Percentiles rank a stretch among this genome's conserved stretches.
phyloP scores from a whole-genome alignment of 306 rosid species.

The Quercus rubra region DNA sequence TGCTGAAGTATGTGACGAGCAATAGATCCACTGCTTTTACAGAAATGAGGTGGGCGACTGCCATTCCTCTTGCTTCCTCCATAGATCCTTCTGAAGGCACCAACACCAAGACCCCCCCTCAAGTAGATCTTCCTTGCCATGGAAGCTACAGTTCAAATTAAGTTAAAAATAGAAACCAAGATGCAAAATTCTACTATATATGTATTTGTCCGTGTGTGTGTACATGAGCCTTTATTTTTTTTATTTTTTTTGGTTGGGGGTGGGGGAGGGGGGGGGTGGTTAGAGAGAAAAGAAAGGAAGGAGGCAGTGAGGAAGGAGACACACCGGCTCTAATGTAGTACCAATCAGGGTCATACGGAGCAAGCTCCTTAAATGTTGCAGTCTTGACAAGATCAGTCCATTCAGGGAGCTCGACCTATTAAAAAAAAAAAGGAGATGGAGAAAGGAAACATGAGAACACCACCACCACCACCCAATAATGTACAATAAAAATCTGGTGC shows the following conservation, averaged over 20 bases:
- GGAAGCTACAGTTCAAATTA: constrained; percentile 44
- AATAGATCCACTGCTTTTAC: constrained; percentile 68
- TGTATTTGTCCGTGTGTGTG: too few species aligned
- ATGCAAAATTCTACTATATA: too few species aligned
- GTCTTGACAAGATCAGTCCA: constrained; percentile 78
- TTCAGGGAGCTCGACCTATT: constrained; percentile 74
- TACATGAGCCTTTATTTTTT: neutral
- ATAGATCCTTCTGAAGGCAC: constrained; percentile 64
- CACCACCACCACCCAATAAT: too few species aligned
- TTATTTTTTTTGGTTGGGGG: too few species aligned
- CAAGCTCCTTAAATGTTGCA: constrained; percentile 62
- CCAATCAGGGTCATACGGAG: constrained; percentile 83
- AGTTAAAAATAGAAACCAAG: neutral
- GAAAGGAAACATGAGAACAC: neutral
- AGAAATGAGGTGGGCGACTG: constrained; percentile 75
- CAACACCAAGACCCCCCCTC: constrained; percentile 85
- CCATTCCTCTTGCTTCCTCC: constrained; percentile 85
- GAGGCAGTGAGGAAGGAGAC: neutral
- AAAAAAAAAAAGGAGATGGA: neutral
- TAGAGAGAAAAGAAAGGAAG: neutral
- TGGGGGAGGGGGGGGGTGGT: too few species aligned
- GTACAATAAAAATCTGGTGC: too few species aligned
- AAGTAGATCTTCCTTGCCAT: constrained; percentile 79
- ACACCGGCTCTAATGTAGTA: constrained; percentile 66
- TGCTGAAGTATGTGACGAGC: constrained; percentile 72